Evolutionary conservation across 2,329 filamentous ascomycete species (phyloP).

Genomic region (Verticillium alfalfae): DNA sequence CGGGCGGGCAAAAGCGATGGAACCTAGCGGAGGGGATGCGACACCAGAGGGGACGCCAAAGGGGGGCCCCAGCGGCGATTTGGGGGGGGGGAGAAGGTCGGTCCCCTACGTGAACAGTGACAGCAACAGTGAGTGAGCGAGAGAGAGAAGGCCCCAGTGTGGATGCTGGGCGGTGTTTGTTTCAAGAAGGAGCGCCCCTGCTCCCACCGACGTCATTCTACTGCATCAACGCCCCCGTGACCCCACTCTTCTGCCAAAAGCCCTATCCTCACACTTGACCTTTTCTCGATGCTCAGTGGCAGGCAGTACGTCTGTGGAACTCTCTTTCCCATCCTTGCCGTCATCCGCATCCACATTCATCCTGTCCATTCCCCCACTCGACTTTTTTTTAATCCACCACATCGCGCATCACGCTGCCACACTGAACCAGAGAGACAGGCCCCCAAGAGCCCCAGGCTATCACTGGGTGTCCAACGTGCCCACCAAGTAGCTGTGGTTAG

Average conservation of each 20-base stretch:
- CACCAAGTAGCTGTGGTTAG: too few species aligned
- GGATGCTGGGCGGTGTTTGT: not conserved
- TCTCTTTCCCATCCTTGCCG: not conserved
- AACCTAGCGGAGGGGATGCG: not conserved
- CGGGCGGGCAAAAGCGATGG: not conserved
- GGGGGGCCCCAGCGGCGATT: not conserved
- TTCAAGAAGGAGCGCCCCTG: not conserved
- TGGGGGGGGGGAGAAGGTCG: not conserved
- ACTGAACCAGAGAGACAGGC: not conserved
- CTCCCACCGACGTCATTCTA: not conserved
- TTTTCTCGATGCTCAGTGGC: not conserved
- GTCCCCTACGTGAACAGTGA: not conserved
- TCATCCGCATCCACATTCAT: not conserved
- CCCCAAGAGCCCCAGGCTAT: not conserved
- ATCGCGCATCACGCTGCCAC: not conserved
- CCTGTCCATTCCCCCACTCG: not conserved
- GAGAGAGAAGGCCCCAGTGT: not conserved
- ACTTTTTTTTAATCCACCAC: not conserved
- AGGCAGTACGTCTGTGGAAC: not conserved
- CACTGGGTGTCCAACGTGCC: not conserved
- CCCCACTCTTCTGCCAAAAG: not conserved
- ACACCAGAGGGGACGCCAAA: not conserved
- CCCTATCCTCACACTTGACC: not conserved
- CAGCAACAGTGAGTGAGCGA: too few species aligned
- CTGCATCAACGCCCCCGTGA: not conserved